Percentiles rank a stretch among this genome's conserved stretches.
Evolutionary conservation across 257 asterid species (phyloP).

Genomic region (Gynochthodes officinalis): DNA sequence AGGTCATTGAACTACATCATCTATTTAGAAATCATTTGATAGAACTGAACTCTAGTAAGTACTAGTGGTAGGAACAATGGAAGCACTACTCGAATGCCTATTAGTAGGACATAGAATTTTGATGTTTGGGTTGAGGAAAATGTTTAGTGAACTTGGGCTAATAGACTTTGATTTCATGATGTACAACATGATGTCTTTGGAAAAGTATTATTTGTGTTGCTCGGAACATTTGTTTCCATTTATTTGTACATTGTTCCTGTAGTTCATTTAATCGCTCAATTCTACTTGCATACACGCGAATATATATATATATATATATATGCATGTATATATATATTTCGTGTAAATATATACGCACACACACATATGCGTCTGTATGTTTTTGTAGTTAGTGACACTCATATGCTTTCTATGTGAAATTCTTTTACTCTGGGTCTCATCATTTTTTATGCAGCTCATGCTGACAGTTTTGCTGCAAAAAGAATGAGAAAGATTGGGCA

Average conservation of each 20-base stretch:
- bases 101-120: background rate
- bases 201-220: background rate
- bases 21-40: background rate
- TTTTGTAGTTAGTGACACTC: background rate
- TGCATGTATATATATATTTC: too few relatives aligned
- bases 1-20: background rate
- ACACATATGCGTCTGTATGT: too few relatives aligned
- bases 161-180: background rate
- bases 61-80: background rate
- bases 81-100: background rate
- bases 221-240: background rate
- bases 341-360: too few relatives aligned
- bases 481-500: constrained; percentile 95
- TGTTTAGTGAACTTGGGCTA: background rate
- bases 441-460: constrained; percentile 57
- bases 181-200: background rate
- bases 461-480: constrained; percentile 72
- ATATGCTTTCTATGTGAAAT: background rate
- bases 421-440: constrained; percentile 25
- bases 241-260: background rate
- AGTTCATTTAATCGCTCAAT: background rate
- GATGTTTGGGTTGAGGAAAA: background rate
- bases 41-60: background rate
- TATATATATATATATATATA: too few relatives aligned
- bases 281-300: background rate